A percentile compares a stretch with the other conserved stretches of the same genome.
These are phyloP conservation scores for Vickermania ingenoplastis DNA, from an alignment of 208 protist genomes.

Conservation along the genomic window DNA sequence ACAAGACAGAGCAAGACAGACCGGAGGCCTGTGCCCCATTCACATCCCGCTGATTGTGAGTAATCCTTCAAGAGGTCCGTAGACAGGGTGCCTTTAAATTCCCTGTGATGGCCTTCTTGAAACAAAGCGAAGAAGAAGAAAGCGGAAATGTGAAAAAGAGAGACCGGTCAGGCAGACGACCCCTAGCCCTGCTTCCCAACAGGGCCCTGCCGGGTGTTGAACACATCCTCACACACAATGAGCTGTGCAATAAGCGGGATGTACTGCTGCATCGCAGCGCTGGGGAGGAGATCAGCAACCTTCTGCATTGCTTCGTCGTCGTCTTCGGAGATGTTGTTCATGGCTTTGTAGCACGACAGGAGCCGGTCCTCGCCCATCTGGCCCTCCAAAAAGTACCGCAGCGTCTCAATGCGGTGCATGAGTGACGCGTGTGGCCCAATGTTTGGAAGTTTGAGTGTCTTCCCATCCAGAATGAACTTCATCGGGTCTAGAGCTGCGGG, in stretches of 20 bases:
- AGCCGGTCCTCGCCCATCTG: constrained; percentile 70
- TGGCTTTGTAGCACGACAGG: constrained; percentile 54
- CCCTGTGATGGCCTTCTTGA: too few relatives aligned
- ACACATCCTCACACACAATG: constrained; percentile 78
- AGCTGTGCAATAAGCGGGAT: constrained; percentile 78
- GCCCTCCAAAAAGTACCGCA: constrained; percentile 81
- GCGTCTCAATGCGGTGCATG: constrained; percentile 85
- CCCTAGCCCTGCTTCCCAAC: too few relatives aligned
- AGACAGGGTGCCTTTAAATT: too few relatives aligned
- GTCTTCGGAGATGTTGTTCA: constrained; percentile 68
- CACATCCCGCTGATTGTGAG: too few relatives aligned
- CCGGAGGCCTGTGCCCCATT: too few relatives aligned
- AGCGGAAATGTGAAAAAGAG: too few relatives aligned
- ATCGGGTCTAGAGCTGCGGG: constrained; percentile 32
- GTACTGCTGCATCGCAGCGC: constrained; percentile 52
- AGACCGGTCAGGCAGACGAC: too few relatives aligned
- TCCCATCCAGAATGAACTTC: constrained; percentile 83
- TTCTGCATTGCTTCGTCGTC: constrained; percentile 71
- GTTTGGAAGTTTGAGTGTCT: constrained; percentile 77
- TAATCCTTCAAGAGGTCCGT: too few relatives aligned
- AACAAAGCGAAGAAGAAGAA: too few relatives aligned
- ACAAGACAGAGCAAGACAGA: too few relatives aligned
- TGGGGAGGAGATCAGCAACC: constrained; percentile 37
- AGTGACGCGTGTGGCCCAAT: constrained; percentile 67
- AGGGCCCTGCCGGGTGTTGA: constrained; percentile 27